phyloP scores from a whole-genome alignment of 768 basidiomycete species.

The Rhizopogon salebrosus region DNA sequence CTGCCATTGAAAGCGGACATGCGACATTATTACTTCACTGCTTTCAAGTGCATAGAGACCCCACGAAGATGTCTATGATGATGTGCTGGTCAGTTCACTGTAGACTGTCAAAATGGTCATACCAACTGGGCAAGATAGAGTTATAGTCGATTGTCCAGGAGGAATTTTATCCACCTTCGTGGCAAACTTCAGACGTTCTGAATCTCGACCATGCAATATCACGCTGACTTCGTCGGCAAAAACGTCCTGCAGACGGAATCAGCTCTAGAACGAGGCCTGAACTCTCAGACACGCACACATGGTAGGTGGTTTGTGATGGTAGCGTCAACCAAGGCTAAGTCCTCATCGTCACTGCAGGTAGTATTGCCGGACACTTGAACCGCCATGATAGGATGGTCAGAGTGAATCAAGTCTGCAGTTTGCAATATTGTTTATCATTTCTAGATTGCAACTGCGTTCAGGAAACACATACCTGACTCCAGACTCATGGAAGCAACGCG shows the following conservation, averaged over 20 bases:
- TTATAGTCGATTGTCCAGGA: constrained; percentile 55
- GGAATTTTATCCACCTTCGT: constrained; percentile 36
- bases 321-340: constrained; percentile 60
- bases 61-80: constrained; percentile 54
- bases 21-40: constrained; percentile 61
- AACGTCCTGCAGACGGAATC: constrained; percentile 41
- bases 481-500: constrained; percentile 44
- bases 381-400: constrained; percentile 66
- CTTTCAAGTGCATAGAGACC: constrained; percentile 68
- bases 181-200: constrained; percentile 56
- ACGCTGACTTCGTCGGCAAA: constrained; percentile 58
- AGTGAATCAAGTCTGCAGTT: constrained; percentile 53
- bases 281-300: constrained; percentile 51
- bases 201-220: constrained; percentile 56
- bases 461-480: constrained; percentile 42
- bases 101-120: neutral
- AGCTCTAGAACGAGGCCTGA: constrained; percentile 1
- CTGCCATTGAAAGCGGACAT: constrained; percentile 62
- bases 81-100: neutral
- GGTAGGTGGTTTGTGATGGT: constrained; percentile 63
- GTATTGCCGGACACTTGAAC: constrained; percentile 46
- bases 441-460: neutral
- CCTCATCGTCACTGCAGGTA: constrained; percentile 49
- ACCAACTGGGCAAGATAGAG: constrained; percentile 70
- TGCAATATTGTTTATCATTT: constrained; percentile 9